A percentile compares a stretch with the other conserved stretches of the same genome.
Conservation (phyloP, 257 asterid species). For the Buddleja alternifolia region DNA sequence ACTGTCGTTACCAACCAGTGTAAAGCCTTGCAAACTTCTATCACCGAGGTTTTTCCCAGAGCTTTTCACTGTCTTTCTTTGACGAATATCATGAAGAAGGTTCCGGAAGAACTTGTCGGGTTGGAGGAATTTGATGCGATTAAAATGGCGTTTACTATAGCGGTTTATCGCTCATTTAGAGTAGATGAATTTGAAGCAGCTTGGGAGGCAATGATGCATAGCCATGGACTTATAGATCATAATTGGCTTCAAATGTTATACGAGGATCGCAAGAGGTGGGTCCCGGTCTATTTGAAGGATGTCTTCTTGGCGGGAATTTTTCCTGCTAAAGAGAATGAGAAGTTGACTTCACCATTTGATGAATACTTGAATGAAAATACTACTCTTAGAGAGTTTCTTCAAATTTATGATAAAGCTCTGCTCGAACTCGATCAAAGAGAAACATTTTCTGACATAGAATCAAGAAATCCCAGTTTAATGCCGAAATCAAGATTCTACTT, state of each 20-base stretch:
- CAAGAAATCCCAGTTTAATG: slow-evolving; percentile 33
- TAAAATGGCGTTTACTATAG: slow-evolving; percentile 32
- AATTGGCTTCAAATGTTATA: slow-evolving; percentile 48
- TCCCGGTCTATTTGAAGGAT: slow-evolving; percentile 57
- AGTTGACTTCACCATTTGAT: slow-evolving; percentile 43
- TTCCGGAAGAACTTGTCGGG: slow-evolving; percentile 32
- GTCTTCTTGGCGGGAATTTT: slow-evolving; percentile 49
- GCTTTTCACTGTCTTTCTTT: slow-evolving; percentile 54
- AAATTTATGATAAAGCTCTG: slow-evolving; percentile 40
- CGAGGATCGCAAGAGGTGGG: slow-evolving; percentile 64
- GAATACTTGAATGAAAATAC: slow-evolving; percentile 44
- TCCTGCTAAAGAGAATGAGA: slow-evolving; percentile 36
- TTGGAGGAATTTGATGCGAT: slow-evolving; percentile 40
- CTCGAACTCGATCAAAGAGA: slow-evolving; percentile 49
- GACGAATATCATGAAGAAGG: slow-evolving; percentile 40
- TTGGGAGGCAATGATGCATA: slow-evolving; percentile 50
- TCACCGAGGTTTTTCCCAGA: slow-evolving; percentile 57
- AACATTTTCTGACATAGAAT: slow-evolving; percentile 47
- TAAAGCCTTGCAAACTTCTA: slow-evolving; percentile 50
- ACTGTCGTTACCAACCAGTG: slow-evolving; percentile 40
- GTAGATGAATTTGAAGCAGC: slow-evolving; percentile 57
- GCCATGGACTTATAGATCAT: slow-evolving; percentile 36
- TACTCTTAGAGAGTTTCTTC: slow-evolving; percentile 50
- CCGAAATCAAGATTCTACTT: slow-evolving; percentile 50
- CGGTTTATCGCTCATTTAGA: slow-evolving; percentile 41